Conservation (phyloP, 495 filamentous ascomycete genomes). For the Penicillium arizonense region DNA sequence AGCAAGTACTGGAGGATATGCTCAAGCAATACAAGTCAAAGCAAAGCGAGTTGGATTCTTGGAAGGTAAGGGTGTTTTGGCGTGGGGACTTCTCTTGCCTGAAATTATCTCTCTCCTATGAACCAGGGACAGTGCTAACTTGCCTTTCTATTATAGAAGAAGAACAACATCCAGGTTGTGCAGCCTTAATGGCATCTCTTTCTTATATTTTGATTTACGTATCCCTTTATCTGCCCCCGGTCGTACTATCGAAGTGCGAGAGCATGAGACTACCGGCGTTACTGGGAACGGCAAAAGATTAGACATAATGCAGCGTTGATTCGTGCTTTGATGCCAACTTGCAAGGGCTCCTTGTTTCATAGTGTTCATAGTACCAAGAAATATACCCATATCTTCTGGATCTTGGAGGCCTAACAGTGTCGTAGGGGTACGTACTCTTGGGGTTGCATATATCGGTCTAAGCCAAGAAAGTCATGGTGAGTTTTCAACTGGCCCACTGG, state of each 20-base stretch:
- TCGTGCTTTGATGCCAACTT: slow-evolving; percentile 8
- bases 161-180: slow-evolving; percentile 98
- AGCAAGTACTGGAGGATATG: slow-evolving; percentile 92
- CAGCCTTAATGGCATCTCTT: slow-evolving; percentile 54
- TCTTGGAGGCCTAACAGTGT: neutral
- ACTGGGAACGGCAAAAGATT: slow-evolving; percentile 19
- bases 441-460: neutral
- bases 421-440: neutral
- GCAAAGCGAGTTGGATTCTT: slow-evolving; percentile 93
- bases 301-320: slow-evolving; percentile 24
- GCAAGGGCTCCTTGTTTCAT: slow-evolving; percentile 3
- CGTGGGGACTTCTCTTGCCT: neutral
- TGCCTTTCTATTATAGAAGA: slow-evolving; percentile 63
- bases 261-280: slow-evolving; percentile 23
- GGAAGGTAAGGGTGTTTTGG: slow-evolving; percentile 75
- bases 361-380: slow-evolving; percentile 4
- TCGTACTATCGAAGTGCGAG: slow-evolving; percentile 1
- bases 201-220: slow-evolving; percentile 8
- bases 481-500: too few species aligned
- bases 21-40: slow-evolving; percentile 96
- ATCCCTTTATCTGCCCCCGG: neutral
- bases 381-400: slow-evolving; percentile 1
- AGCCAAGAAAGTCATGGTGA: neutral
- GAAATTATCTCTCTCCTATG: neutral
- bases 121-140: neutral